Percentiles rank a stretch among this genome's conserved stretches.
phyloP scores from a whole-genome alignment of 495 filamentous ascomycete genomes.

The Penicillium crystallinum region DNA sequence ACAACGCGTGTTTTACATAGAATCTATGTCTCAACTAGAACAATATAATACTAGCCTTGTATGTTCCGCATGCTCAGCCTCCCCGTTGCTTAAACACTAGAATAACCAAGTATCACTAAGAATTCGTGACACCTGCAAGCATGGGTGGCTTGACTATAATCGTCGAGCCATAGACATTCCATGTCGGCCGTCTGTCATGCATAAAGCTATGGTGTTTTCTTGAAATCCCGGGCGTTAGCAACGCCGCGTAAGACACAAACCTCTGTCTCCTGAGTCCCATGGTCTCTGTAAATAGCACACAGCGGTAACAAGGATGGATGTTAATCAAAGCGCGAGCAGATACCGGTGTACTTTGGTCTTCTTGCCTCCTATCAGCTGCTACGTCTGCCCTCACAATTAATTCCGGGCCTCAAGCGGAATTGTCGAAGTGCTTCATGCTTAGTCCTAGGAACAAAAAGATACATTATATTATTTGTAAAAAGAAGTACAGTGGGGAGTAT shows the following conservation, averaged over 20 bases:
- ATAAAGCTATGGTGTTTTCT: slow-evolving; percentile 16
- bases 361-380: slow-evolving; percentile 16
- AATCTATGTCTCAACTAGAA: slow-evolving; percentile 20
- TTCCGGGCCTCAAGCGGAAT: slow-evolving; percentile 13
- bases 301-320: slow-evolving; percentile 4
- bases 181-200: slow-evolving; percentile 9
- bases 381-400: slow-evolving; percentile 5
- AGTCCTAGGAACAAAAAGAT: not conserved
- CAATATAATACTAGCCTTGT: slow-evolving; percentile 8
- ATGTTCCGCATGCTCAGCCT: slow-evolving; percentile 1
- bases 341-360: slow-evolving; percentile 8
- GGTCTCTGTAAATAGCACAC: slow-evolving; percentile 16
- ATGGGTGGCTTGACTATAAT: slow-evolving; percentile 10
- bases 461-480: slow-evolving; percentile 2
- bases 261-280: slow-evolving; percentile 11
- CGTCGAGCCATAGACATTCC: slow-evolving; percentile 20
- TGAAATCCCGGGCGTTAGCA: slow-evolving; percentile 2
- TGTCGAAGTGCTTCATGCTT: not conserved
- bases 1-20: not conserved
- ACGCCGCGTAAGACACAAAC: slow-evolving; percentile 15
- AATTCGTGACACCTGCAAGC: slow-evolving; percentile 18
- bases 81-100: not conserved
- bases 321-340: slow-evolving; percentile 4
- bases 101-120: slow-evolving; percentile 14
- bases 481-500: not conserved